These are phyloP conservation scores for Metarhizium guizhouense DNA, from an alignment of 2,329 filamentous ascomycete species.

Conservation along the genomic window DNA sequence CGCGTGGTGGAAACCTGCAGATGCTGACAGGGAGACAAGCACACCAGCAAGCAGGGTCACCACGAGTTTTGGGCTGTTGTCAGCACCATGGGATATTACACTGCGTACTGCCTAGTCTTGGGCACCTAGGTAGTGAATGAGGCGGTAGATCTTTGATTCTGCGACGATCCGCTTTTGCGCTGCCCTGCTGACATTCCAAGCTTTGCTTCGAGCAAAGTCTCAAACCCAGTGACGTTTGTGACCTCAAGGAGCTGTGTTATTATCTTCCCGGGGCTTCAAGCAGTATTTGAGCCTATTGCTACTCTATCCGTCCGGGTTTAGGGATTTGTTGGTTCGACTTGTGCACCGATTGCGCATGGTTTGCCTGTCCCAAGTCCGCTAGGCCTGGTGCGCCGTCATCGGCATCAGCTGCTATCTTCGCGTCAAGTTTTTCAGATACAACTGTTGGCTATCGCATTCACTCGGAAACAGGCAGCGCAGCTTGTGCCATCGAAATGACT, in stretches of 20 bases:
- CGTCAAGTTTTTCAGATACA: neutral
- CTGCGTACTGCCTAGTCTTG: neutral
- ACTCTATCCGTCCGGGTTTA: neutral
- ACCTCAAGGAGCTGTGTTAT: neutral
- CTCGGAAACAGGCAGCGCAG: neutral
- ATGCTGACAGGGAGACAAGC: neutral
- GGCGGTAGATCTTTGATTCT: neutral
- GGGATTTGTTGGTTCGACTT: neutral
- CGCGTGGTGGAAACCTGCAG: neutral
- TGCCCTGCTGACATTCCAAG: constrained; percentile 1
- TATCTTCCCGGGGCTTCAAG: neutral
- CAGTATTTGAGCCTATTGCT: neutral
- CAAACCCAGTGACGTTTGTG: neutral
- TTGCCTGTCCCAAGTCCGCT: neutral
- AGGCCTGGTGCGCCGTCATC: neutral
- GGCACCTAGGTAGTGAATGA: neutral
- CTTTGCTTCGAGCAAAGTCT: neutral
- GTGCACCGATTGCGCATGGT: neutral
- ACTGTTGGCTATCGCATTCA: neutral
- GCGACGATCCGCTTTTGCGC: neutral
- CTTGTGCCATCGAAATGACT: constrained; percentile 9
- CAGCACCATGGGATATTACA: neutral
- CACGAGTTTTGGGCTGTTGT: neutral
- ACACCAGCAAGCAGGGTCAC: neutral
- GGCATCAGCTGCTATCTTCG: neutral